Conservation (phyloP, 192 early-diverging fungal genomes). For the Coemansia sp. region DNA sequence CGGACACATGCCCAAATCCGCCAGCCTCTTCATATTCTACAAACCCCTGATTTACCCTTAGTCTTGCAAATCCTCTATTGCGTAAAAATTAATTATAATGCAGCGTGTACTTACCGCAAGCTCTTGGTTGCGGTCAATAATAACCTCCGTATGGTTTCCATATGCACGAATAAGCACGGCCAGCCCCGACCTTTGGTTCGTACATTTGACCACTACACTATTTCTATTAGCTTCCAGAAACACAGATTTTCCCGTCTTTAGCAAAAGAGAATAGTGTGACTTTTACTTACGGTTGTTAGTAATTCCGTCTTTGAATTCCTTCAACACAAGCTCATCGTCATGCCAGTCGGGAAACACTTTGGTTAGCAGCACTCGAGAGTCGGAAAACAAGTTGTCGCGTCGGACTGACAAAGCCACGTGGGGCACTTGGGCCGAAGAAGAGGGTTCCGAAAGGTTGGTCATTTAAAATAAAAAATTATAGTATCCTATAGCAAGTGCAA, state of each 20-base stretch:
- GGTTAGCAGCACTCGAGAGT: slow-evolving; percentile 57
- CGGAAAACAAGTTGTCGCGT: slow-evolving; percentile 63
- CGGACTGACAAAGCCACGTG: slow-evolving; percentile 37
- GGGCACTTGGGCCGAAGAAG: background rate
- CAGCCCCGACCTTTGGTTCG: slow-evolving; percentile 56
- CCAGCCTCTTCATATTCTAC: slow-evolving; percentile 80
- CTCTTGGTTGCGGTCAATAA: slow-evolving; percentile 89
- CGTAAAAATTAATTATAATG: background rate
- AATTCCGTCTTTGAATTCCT: slow-evolving; percentile 78
- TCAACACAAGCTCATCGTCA: slow-evolving; percentile 57
- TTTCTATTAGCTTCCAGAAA: background rate
- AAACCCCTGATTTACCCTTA: background rate
- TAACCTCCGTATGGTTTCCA: slow-evolving; percentile 79
- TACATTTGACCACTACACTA: slow-evolving; percentile 65
- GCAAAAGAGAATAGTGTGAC: background rate
- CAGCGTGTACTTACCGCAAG: slow-evolving; percentile 67
- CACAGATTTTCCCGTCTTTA: background rate
- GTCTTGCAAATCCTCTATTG: no score
- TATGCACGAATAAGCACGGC: slow-evolving; percentile 85
- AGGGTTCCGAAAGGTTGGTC: no score
- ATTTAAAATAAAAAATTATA: no score
- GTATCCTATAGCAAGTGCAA: no score
- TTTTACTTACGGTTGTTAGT: slow-evolving; percentile 67
- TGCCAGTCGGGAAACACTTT: slow-evolving; percentile 66
- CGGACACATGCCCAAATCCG: slow-evolving; percentile 68